Base-by-base conservation (phyloP, 495 filamentous ascomycete genomes). In the Eremomyces bilateralis region DNA sequence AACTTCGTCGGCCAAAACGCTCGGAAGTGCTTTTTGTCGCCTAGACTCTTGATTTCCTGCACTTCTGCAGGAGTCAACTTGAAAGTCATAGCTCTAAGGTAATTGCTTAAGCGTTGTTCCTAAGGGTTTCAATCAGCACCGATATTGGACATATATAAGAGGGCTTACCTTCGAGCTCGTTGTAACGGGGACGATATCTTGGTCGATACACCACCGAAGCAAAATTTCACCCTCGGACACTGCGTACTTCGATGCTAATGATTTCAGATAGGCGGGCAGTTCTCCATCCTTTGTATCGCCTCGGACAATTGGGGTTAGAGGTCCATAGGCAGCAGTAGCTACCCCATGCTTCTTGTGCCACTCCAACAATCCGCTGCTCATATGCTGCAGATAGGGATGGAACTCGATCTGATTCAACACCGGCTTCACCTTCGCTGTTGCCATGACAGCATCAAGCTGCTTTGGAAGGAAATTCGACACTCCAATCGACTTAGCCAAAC, bases 361-460 rank as follows among this genome's bases (percentile, higher is more conserved):
- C 3, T 56, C 51, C 3, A 90, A 25, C 12, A 91, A 61, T n/a
- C 56, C 53, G 2, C 57, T 57, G n/a, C n/a, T n/a, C n/a, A n/a
- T n/a, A 50, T 75, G 81, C 52, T 91, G 83, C 22, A 92, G 62
- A 51, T 93, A 91, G 0, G 80, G 76, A 46, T 91, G 78, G 45
- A 67, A 85, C 53, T 93, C 81, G 40, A 91, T 78, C 60, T 91
- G 82, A 53, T 93, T 91, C 45, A 82, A 63, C 1, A 60, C 69
- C 0, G 83, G 83, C 10, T 58, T 49, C 15, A 67, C 48, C 27
- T 59, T 69, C 15, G 76, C 73, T 0, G 69, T 79, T 36, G 68
- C 53, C 10, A 90, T 53, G 24, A 75, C 65, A 1, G 63, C 60
- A 45, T 81, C 67, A 13, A 93, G 58, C 46, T 91, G 65, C 22